phyloP scores from a whole-genome alignment of 2,329 filamentous ascomycete species.

The Dactylonectria macrodidyma region DNA sequence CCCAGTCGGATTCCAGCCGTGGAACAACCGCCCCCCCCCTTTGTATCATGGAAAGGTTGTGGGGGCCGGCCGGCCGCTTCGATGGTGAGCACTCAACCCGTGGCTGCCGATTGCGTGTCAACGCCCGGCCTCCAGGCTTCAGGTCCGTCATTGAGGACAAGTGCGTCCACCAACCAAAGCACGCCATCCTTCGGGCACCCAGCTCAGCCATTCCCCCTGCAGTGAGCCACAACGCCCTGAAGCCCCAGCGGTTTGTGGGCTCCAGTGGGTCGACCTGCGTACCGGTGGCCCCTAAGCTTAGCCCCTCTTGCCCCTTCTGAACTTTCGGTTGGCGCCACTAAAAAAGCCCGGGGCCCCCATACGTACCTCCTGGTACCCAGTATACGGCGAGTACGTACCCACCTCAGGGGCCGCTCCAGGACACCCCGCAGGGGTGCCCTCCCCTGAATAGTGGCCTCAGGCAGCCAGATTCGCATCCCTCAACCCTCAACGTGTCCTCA shows the following conservation, averaged over 20 bases:
- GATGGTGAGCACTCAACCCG: neutral
- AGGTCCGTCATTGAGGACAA: neutral
- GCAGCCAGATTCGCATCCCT: constrained; percentile 37
- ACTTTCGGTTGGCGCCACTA: constrained; percentile 11
- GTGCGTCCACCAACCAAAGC: constrained; percentile 15
- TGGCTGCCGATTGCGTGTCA: constrained; percentile 9
- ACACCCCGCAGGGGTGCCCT: constrained; percentile 13
- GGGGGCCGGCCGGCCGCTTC: constrained; percentile 10
- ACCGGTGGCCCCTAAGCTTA: constrained; percentile 24
- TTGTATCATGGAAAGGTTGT: constrained; percentile 40
- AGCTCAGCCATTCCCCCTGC: constrained; percentile 27
- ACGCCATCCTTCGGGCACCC: constrained; percentile 11
- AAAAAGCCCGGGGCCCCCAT: constrained; percentile 7
- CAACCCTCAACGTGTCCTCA: constrained; percentile 52
- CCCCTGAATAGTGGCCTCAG: constrained; percentile 49
- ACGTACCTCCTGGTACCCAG: constrained; percentile 24
- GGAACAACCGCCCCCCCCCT: constrained; percentile 31
- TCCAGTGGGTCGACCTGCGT: constrained; percentile 28
- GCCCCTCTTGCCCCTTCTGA: constrained; percentile 13
- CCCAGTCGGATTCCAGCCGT: constrained; percentile 37
- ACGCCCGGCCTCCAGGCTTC: neutral
- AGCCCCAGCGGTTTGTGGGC: constrained; percentile 14
- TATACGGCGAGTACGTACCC: constrained; percentile 12
- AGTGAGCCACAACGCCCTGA: constrained; percentile 28
- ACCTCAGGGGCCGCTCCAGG: constrained; percentile 17